phyloP scores from a whole-genome alignment of 2,329 filamentous ascomycete genomes.

The Davidsoniella eucalypti region DNA sequence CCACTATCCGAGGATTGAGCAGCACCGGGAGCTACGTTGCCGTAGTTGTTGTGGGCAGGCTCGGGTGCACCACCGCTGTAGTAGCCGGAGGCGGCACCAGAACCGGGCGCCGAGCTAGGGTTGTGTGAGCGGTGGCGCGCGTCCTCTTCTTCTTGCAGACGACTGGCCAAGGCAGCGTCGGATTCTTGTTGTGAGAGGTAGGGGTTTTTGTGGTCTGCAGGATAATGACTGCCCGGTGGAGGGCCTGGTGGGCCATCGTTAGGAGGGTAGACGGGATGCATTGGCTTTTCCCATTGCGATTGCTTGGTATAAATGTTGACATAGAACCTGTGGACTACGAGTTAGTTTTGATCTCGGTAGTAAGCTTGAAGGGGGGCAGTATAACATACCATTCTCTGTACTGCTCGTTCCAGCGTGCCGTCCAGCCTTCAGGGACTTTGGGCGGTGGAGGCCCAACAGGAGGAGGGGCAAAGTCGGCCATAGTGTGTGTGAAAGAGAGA shows the following conservation, averaged over 20 bases:
- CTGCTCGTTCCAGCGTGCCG: constrained; percentile 69
- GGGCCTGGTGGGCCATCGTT: constrained; percentile 29
- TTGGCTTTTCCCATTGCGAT: constrained; percentile 82
- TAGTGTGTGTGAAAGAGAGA: constrained; percentile 16
- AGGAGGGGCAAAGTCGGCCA: constrained; percentile 39
- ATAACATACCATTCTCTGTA: constrained; percentile 62
- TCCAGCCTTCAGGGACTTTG: constrained; percentile 53
- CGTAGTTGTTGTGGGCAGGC: constrained; percentile 3
- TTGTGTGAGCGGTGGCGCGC: constrained; percentile 29
- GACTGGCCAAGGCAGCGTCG: constrained; percentile 59
- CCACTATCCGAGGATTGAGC: constrained; percentile 14
- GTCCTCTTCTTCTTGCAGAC: constrained; percentile 73
- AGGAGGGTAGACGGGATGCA: constrained; percentile 43
- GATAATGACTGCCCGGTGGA: constrained; percentile 45
- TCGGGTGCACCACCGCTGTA: neutral
- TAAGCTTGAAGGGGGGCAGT: constrained; percentile 11
- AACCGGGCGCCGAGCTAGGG: constrained; percentile 22
- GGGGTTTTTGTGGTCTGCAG: constrained; percentile 52
- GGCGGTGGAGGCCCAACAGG: constrained; percentile 41
- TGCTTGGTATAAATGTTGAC: constrained; percentile 77
- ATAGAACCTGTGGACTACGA: constrained; percentile 50
- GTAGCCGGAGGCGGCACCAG: neutral
- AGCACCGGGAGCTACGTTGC: neutral
- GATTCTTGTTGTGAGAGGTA: constrained; percentile 48
- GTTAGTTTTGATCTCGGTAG: constrained; percentile 1